These are phyloP conservation scores for Xerophyta viscosa DNA, from an alignment of 106 monocot species.

Conservation along the genomic window DNA sequence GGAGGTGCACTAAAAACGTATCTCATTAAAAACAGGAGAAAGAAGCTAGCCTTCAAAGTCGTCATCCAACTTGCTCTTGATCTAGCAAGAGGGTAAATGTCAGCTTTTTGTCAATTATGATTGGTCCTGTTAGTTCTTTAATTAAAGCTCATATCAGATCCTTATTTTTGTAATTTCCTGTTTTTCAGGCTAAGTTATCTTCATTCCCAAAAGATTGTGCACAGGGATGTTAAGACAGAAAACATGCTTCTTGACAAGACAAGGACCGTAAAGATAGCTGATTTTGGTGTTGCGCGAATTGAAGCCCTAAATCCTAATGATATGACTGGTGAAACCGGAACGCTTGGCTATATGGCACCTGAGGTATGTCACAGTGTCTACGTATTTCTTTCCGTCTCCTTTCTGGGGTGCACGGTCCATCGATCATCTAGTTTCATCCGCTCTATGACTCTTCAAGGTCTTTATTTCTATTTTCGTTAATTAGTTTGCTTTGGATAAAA, in stretches of 20 bases:
- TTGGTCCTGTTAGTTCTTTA: not conserved
- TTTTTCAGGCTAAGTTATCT: constrained; percentile 57
- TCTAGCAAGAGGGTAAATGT: constrained; percentile 74
- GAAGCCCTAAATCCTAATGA: constrained; percentile 88
- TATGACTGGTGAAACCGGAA: constrained; percentile 94
- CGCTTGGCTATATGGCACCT: constrained; percentile 87
- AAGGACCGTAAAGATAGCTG: constrained; percentile 83
- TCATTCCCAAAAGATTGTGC: constrained; percentile 83
- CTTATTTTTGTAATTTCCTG: not conserved
- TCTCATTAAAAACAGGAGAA: constrained; percentile 79
- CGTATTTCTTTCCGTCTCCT: no score
- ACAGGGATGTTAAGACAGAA: constrained; percentile 92
- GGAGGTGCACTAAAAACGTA: constrained; percentile 77
- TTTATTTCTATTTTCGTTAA: no score
- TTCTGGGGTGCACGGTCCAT: no score
- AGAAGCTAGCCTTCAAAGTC: constrained; percentile 82
- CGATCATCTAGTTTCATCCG: no score
- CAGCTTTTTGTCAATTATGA: not conserved
- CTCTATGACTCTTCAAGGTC: no score
- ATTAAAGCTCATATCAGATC: not conserved
- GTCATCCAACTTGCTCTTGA: constrained; percentile 78
- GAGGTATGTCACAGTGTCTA: no score
- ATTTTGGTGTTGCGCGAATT: constrained; percentile 93
- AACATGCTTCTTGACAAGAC: constrained; percentile 88
- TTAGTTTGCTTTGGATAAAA: no score